Evolutionary conservation across 139 green algal species (phyloP).

Genomic region (Chlorella sp.): DNA sequence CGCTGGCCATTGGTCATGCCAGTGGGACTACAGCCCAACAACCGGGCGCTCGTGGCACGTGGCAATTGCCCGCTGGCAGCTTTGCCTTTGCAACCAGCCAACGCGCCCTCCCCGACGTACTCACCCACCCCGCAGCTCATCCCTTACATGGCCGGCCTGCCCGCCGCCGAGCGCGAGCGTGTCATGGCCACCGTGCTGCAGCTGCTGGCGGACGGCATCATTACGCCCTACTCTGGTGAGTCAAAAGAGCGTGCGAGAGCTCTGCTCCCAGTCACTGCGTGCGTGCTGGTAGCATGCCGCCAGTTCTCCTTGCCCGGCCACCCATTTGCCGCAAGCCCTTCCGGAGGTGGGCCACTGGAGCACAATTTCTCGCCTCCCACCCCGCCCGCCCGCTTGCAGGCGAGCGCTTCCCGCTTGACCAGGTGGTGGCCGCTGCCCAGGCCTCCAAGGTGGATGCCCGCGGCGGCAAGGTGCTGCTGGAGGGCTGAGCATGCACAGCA

Average conservation of each 20-base stretch:
- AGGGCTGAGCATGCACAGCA: slow-evolving; percentile 27
- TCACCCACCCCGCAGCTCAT: neutral
- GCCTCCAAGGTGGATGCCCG: slow-evolving; percentile 17
- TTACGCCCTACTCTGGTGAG: slow-evolving; percentile 34
- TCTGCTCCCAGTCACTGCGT: no score
- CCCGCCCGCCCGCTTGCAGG: slow-evolving; percentile 20
- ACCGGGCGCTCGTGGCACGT: no score
- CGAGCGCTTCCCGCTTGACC: slow-evolving; percentile 39
- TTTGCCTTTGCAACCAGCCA: no score
- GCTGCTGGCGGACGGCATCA: slow-evolving; percentile 32
- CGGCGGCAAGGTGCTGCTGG: slow-evolving; percentile 58
- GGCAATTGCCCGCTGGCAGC: no score
- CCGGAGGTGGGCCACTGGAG: no score
- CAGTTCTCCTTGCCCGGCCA: no score
- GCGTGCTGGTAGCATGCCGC: no score
- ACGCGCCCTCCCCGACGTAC: no score
- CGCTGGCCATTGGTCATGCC: no score
- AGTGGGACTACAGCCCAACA: no score
- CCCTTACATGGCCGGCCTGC: neutral
- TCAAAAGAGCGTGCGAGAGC: no score
- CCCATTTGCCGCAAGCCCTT: no score
- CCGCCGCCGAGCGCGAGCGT: slow-evolving; percentile 7
- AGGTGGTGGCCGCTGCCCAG: slow-evolving; percentile 29
- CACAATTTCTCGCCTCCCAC: neutral
- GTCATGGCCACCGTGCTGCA: slow-evolving; percentile 15